A percentile compares a stretch with the other conserved stretches of the same genome.
Conservation (phyloP, 331 rosid species). For the Prunus yedoensis region DNA sequence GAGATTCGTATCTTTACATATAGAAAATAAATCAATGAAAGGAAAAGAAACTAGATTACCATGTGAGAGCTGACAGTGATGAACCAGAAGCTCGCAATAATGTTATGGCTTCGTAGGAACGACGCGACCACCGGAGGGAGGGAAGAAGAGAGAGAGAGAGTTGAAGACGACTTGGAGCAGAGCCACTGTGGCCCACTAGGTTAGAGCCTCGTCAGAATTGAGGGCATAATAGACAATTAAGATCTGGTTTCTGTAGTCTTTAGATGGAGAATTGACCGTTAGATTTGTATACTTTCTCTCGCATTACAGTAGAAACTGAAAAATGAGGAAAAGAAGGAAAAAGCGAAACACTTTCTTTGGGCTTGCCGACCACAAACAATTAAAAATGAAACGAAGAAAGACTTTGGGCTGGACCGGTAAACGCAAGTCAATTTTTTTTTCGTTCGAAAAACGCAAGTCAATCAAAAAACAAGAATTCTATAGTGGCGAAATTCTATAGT, state of each 20-base stretch:
- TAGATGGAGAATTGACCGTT: neutral
- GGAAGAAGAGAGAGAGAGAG: neutral
- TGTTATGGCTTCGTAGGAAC: slow-evolving; percentile 4
- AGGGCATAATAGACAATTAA: slow-evolving; percentile 5
- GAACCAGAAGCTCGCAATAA: slow-evolving; percentile 5
- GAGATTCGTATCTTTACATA: neutral
- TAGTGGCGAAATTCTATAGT: no score
- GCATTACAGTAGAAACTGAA: neutral
- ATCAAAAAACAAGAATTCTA: no score
- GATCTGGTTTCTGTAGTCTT: neutral
- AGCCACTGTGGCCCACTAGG: neutral
- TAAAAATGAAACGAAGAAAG: neutral
- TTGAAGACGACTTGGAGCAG: neutral
- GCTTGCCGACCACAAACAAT: neutral
- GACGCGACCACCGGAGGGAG: slow-evolving; percentile 5
- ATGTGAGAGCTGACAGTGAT: slow-evolving; percentile 7
- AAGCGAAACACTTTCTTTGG: neutral
- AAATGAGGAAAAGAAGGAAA: neutral
- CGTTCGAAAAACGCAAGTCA: no score
- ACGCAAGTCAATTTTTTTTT: neutral
- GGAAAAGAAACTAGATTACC: slow-evolving; percentile 8
- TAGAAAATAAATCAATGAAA: neutral
- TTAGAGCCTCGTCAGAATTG: slow-evolving; percentile 4
- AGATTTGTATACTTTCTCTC: neutral
- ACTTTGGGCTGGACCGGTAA: neutral